phyloP scores from a whole-genome alignment of 2,329 filamentous ascomycete species.

The Venturiaceae sp. region DNA sequence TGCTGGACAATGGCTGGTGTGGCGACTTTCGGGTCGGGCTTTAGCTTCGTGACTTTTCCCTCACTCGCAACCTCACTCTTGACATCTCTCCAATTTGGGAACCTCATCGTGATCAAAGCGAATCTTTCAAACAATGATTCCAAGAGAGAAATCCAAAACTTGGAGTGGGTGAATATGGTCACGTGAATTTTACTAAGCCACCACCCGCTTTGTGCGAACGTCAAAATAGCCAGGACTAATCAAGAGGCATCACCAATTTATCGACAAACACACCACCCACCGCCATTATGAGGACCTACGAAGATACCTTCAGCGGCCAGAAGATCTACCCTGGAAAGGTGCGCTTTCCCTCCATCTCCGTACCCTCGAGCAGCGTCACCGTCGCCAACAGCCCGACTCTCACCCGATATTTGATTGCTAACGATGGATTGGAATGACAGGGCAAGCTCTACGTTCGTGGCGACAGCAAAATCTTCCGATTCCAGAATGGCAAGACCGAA shows the following conservation, averaged over 20 bases:
- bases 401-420: not conserved
- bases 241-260: not conserved
- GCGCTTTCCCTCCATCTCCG: slow-evolving; percentile 25
- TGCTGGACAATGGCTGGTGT: too few species aligned
- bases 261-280: not conserved
- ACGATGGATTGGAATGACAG: slow-evolving; percentile 41
- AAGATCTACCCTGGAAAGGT: slow-evolving; percentile 78
- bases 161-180: not conserved
- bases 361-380: not conserved
- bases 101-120: too few species aligned
- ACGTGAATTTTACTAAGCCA: not conserved
- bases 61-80: too few species aligned
- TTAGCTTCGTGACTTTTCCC: too few species aligned
- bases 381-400: slow-evolving; percentile 13
- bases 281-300: slow-evolving; percentile 63
- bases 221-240: not conserved
- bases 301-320: slow-evolving; percentile 67
- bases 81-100: too few species aligned
- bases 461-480: slow-evolving; percentile 99
- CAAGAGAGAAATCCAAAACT: too few species aligned
- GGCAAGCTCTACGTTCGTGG: slow-evolving; percentile 99
- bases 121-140: too few species aligned
- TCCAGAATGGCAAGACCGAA: slow-evolving; percentile 99
- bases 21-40: too few species aligned
- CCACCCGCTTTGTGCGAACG: not conserved